Evolutionary conservation across 495 filamentous ascomycete genomes (phyloP).

Genomic region (Rhypophila decipiens): DNA sequence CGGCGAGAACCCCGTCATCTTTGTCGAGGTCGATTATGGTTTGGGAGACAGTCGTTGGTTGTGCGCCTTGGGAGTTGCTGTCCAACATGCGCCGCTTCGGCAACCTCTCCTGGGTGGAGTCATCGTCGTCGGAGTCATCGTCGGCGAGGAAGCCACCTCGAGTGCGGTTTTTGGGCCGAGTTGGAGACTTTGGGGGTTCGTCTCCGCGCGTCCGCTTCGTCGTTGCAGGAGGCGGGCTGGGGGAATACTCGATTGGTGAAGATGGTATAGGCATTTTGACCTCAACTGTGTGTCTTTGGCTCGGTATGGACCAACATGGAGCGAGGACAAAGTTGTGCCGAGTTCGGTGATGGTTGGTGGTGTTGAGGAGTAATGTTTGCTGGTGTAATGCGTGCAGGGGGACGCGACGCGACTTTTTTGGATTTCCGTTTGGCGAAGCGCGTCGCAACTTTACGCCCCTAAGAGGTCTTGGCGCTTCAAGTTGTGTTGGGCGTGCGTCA

Average conservation of each 20-base stretch:
- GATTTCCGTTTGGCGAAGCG: no score
- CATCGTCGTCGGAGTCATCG: slow-evolving; percentile 38
- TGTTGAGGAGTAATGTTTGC: no score
- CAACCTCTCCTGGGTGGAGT: slow-evolving; percentile 21
- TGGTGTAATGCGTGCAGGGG: no score
- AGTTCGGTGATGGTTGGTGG: no score
- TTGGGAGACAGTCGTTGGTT: not conserved
- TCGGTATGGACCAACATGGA: no score
- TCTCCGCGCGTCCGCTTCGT: slow-evolving; percentile 33
- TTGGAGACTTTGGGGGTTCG: slow-evolving; percentile 10
- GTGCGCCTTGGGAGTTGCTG: slow-evolving; percentile 3
- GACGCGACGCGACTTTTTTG: no score
- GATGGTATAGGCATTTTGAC: slow-evolving; percentile 42
- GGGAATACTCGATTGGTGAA: slow-evolving; percentile 52
- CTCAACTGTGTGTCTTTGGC: not conserved
- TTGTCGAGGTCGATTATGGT: not conserved
- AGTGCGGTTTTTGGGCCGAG: slow-evolving; percentile 17
- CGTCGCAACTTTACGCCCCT: no score
- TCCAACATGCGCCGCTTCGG: slow-evolving; percentile 33
- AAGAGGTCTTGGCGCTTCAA: no score
- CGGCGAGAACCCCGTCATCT: not conserved
- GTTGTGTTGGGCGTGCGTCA: no score
- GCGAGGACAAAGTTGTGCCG: no score
- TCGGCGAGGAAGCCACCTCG: slow-evolving; percentile 41
- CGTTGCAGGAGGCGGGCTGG: slow-evolving; percentile 44